These are phyloP conservation scores for Saprolegnia parasitica DNA, from an alignment of 352 stramenopile genomes.

Conservation along the genomic window DNA sequence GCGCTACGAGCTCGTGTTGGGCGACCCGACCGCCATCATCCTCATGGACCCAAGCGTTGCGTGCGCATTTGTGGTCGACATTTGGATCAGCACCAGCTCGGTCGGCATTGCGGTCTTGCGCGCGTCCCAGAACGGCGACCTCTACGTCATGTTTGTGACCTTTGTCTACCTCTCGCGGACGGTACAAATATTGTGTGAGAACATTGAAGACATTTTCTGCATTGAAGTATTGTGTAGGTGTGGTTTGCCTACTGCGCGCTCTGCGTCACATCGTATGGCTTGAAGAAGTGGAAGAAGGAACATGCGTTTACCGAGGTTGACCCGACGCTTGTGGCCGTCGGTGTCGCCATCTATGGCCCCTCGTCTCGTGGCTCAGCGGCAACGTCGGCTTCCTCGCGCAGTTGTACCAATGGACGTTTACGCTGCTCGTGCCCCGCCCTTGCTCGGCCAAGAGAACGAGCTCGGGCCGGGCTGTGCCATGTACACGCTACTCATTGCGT, in stretches of 20 bases:
- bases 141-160: neutral
- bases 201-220: neutral
- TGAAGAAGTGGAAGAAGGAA: constrained; percentile 15
- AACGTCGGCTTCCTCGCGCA: neutral
- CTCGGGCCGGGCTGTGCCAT: neutral
- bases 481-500: constrained; percentile 5
- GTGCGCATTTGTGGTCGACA: constrained; percentile 2
- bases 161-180: constrained; percentile 16
- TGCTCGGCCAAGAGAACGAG: neutral
- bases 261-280: neutral
- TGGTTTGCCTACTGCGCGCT: constrained; percentile 26
- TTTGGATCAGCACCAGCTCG: constrained; percentile 4
- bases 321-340: constrained; percentile 12
- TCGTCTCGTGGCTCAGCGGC: constrained; percentile 3
- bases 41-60: constrained; percentile 8
- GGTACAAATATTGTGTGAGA: neutral
- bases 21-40: constrained; percentile 10
- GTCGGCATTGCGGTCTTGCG: constrained; percentile 6
- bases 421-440: neutral
- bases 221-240: neutral
- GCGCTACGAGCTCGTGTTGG: constrained; percentile 7
- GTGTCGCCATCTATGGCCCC: neutral
- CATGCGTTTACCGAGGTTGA: constrained; percentile 9
- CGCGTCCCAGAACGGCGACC: constrained; percentile 5
- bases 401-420: neutral